These are phyloP conservation scores for Cladochytrium replicatum DNA, from an alignment of 192 early-diverging fungal species.

Conservation along the genomic window DNA sequence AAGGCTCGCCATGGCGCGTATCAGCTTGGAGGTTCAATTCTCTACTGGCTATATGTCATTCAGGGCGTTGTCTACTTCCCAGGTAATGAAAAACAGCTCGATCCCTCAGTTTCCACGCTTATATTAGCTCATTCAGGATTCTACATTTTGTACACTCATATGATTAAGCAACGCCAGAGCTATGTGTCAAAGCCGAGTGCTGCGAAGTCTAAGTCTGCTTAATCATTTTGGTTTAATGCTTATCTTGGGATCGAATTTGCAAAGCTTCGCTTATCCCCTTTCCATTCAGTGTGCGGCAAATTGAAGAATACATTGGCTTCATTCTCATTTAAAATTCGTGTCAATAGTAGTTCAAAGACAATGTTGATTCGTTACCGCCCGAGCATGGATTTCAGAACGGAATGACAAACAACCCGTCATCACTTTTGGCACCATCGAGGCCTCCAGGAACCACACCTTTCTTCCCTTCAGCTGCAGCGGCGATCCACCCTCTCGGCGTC, in stretches of 20 bases:
- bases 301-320: too few species aligned
- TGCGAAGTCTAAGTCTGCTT: too few species aligned
- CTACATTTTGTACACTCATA: conserved; percentile 81
- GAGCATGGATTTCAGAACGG: too few species aligned
- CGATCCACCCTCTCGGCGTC: conserved; percentile 1
- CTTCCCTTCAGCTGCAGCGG: not conserved
- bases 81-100: conserved; percentile 36
- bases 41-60: conserved; percentile 50
- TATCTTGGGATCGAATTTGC: too few species aligned
- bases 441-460: conserved; percentile 2
- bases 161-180: conserved; percentile 81
- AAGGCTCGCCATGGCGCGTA: conserved; percentile 4
- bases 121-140: conserved; percentile 43
- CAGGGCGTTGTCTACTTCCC: conserved; percentile 62
- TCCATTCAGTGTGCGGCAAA: too few species aligned
- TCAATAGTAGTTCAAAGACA: too few species aligned
- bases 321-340: too few species aligned
- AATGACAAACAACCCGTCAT: conserved; percentile 1
- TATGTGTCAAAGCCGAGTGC: too few species aligned
- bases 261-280: too few species aligned
- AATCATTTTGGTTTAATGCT: too few species aligned
- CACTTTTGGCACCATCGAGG: conserved; percentile 1
- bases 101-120: not conserved
- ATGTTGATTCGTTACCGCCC: too few species aligned
- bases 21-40: conserved; percentile 18